Conservation (phyloP, 257 asterid genomes). For the Solanum bulbocastanum region DNA sequence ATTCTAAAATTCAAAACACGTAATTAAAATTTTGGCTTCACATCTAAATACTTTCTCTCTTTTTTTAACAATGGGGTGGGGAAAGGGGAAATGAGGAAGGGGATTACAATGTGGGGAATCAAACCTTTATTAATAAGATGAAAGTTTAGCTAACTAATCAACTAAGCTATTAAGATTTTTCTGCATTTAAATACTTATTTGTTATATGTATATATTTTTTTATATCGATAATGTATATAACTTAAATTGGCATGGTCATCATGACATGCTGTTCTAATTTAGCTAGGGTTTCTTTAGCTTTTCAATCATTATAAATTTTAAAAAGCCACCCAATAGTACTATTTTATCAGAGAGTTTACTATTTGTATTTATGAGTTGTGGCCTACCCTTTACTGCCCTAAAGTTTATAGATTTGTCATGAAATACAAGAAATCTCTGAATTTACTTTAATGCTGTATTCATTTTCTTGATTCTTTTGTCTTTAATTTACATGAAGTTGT, state of each 20-base stretch:
- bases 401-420: not conserved
- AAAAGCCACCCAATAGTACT: not conserved
- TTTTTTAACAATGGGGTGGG: too few species aligned
- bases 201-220: not conserved
- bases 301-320: not conserved
- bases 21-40: not conserved
- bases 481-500: not conserved
- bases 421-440: not conserved
- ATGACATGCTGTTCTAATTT: not conserved
- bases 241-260: not conserved
- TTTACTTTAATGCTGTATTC: not conserved
- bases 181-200: not conserved
- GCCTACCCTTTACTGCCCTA: not conserved
- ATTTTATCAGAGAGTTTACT: not conserved
- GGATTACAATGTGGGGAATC: too few species aligned
- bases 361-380: not conserved
- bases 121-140: accelerated
- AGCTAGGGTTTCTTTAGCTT: not conserved
- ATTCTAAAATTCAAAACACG: not conserved
- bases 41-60: not conserved
- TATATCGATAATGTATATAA: not conserved
- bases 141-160: too few species aligned
- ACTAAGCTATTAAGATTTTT: too few species aligned
- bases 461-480: not conserved
- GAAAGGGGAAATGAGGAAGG: too few species aligned